These are phyloP conservation scores for Cladosporium austrohemisphaericum DNA, from an alignment of 2,329 filamentous ascomycete species.

Conservation along the genomic window DNA sequence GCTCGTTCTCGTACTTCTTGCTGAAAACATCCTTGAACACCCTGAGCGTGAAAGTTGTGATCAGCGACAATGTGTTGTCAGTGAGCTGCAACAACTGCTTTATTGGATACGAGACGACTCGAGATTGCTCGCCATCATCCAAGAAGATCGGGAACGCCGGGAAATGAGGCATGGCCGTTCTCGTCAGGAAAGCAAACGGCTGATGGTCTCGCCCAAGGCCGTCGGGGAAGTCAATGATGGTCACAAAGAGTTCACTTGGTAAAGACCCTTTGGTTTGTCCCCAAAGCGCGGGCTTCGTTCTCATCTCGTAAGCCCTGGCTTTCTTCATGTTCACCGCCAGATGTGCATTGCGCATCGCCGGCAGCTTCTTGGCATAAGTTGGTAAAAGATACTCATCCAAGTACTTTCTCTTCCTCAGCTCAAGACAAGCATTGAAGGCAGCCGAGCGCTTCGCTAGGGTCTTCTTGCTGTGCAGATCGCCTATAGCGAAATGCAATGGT, in stretches of 20 bases:
- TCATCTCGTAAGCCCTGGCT: conserved; percentile 70
- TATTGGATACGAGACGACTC: conserved; percentile 39
- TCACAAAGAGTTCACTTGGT: conserved; percentile 58
- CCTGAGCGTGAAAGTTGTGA: conserved; percentile 71
- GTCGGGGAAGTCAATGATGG: conserved; percentile 58
- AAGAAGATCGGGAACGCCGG: conserved; percentile 71
- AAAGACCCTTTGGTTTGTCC: conserved; percentile 38
- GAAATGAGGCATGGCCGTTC: conserved; percentile 60
- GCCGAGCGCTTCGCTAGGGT: conserved; percentile 80
- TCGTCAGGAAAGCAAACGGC: conserved; percentile 68
- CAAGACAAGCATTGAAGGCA: conserved; percentile 76
- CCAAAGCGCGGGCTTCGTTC: conserved; percentile 76
- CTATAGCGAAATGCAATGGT: conserved; percentile 64
- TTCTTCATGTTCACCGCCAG: conserved; percentile 79
- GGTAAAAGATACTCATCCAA: conserved; percentile 74
- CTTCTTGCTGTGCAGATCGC: conserved; percentile 64
- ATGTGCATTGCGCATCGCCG: conserved; percentile 79
- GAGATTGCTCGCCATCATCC: conserved; percentile 58
- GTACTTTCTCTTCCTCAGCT: conserved; percentile 62
- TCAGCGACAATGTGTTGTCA: conserved; percentile 44
- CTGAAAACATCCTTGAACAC: conserved; percentile 85
- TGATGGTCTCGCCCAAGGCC: conserved; percentile 57
- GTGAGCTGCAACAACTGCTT: conserved; percentile 45
- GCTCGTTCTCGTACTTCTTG: conserved; percentile 68
- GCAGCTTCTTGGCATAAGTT: conserved; percentile 65